Percentiles rank a stretch among this genome's conserved stretches.
phyloP scores from a whole-genome alignment of 345 rosid genomes.

The Triadica sebifera region DNA sequence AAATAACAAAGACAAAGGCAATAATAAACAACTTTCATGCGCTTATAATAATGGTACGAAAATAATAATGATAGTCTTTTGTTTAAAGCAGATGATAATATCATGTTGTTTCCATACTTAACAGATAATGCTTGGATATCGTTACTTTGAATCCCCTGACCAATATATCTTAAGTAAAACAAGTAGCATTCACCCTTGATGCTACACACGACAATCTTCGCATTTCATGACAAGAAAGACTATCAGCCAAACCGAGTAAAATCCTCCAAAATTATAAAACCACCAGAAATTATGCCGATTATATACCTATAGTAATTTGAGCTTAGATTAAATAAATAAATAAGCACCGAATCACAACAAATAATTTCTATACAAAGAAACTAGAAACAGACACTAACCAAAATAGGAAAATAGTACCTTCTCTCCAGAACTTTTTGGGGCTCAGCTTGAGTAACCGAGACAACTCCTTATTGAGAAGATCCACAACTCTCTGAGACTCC shows the following conservation, averaged over 20 bases:
- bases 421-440: constrained; percentile 84
- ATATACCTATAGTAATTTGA: background rate
- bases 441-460: constrained; percentile 70
- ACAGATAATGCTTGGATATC: background rate
- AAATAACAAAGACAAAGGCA: background rate
- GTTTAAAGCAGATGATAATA: background rate
- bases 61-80: background rate
- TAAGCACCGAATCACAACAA: background rate
- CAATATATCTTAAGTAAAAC: background rate
- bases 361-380: background rate
- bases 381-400: background rate
- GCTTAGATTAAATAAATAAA: background rate
- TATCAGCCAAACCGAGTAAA: background rate
- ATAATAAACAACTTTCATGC: background rate
- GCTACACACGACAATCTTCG: background rate
- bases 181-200: background rate
- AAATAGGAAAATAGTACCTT: constrained; percentile 41
- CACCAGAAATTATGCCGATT: background rate
- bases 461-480: constrained; percentile 81
- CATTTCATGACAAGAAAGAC: background rate
- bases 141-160: background rate
- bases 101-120: background rate
- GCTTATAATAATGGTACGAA: background rate
- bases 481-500: constrained; percentile 93
- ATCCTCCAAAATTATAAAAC: background rate